Evolutionary conservation across 139 green algal species (phyloP), one percentile per base, ranked within the genome.

Genomic region (Tetradesmus obliquus): DNA sequence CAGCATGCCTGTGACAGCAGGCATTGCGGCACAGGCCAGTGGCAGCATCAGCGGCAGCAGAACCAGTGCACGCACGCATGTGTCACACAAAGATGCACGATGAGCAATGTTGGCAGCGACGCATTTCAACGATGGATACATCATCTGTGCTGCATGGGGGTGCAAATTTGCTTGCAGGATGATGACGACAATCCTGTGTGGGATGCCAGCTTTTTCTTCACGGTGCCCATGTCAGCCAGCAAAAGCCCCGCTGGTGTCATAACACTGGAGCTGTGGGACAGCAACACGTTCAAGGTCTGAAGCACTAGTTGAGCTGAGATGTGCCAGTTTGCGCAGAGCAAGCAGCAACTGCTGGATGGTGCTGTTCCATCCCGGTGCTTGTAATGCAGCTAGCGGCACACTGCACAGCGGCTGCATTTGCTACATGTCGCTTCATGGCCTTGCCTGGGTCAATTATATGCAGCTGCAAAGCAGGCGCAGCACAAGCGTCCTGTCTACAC

Each of bases 251-350:
- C 69, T 55, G 86, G 66, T 6, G 20, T 54, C 17, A 83, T 90
- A 19, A n/a, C 12, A 3, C 20, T 90, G 66, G 66, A 90, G 66
- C 86, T 90, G 32, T 90, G 53, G 51, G 86, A 90, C 66, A 54
- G 32, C 5, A 69, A 90, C 51, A 90, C 86, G 32, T 69, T 90
- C 53, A 90, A 90, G 86, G 86, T 90, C 8, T 79, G 66, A 15
- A 74, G 66, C n/a, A n/a, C n/a, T n/a, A n/a, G n/a, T n/a, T n/a
- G n/a, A n/a, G n/a, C n/a, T n/a, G n/a, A n/a, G n/a, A n/a, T n/a
- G n/a, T n/a, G n/a, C n/a, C n/a, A n/a, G n/a, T n/a, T n/a, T n/a
- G n/a, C n/a, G n/a, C n/a, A n/a, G n/a, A n/a, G n/a, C n/a, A n/a
- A n/a, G n/a, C n/a, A n/a, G n/a, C n/a, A n/a, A n/a, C n/a, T n/a